A percentile compares a stretch with the other conserved stretches of the same genome.
Conservation (phyloP, 805 yeast genomes). For the Myxozyma vanderwaltii region DNA sequence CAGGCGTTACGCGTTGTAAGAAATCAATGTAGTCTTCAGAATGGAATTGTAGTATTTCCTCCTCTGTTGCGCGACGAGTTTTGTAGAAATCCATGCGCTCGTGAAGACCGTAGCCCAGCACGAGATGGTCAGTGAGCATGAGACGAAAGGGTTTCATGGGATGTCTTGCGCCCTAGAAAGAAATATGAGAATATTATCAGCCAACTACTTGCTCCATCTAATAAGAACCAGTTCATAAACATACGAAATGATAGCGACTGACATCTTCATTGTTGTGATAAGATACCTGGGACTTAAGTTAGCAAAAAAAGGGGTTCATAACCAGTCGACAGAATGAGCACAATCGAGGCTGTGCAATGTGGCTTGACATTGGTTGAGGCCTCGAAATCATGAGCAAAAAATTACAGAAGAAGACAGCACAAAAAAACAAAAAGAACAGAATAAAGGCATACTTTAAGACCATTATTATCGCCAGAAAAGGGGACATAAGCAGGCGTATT, state of each 20-base stretch:
- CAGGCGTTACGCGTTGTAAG: slow-evolving; percentile 48
- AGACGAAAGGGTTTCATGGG: slow-evolving; percentile 98
- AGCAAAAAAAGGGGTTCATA: neutral
- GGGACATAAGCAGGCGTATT: slow-evolving; percentile 26
- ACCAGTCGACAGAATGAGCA: neutral
- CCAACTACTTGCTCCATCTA: neutral
- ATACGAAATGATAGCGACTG: slow-evolving; percentile 69
- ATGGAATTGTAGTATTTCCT: slow-evolving; percentile 81
- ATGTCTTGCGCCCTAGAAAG: slow-evolving; percentile 80
- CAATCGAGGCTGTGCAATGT: neutral
- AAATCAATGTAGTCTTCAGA: slow-evolving; percentile 84
- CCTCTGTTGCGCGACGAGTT: slow-evolving; percentile 78
- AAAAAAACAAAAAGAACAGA: neutral
- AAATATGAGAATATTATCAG: neutral
- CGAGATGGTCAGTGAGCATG: slow-evolving; percentile 90
- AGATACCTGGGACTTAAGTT: slow-evolving; percentile 52
- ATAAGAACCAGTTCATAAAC: neutral
- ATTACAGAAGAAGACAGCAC: neutral
- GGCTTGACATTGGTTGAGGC: neutral
- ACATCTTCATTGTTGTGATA: slow-evolving; percentile 79
- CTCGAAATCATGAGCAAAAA: neutral
- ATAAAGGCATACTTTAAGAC: slow-evolving; percentile 11
- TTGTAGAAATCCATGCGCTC: slow-evolving; percentile 87
- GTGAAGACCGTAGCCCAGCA: slow-evolving; percentile 79
- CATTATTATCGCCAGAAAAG: slow-evolving; percentile 10